Percentiles rank a stretch among this genome's conserved stretches.
Evolutionary conservation across 1,284 basidiomycete genomes (phyloP).

Genomic region (Anthracocystis panici-leucophaei): DNA sequence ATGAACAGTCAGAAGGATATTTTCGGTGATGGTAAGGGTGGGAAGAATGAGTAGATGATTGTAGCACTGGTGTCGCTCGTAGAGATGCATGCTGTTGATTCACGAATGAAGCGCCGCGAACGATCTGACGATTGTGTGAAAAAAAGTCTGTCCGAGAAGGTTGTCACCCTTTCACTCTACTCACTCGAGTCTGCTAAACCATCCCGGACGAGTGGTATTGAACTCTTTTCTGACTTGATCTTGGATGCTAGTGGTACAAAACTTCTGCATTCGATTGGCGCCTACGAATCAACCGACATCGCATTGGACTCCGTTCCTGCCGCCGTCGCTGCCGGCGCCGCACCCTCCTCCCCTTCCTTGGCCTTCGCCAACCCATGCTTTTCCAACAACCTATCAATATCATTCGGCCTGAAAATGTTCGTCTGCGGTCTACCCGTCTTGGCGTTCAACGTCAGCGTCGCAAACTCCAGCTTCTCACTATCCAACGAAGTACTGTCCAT

Average conservation of each 20-base stretch:
- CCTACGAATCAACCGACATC: slow-evolving; percentile 62
- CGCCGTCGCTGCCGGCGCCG: slow-evolving; percentile 11
- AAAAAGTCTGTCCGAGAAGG: too few relatives aligned
- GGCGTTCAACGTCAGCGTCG: slow-evolving; percentile 87
- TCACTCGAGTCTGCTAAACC: background rate
- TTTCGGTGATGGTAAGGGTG: slow-evolving; percentile 30
- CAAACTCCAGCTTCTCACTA: slow-evolving; percentile 80
- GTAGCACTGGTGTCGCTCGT: too few relatives aligned
- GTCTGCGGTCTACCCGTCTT: slow-evolving; percentile 83
- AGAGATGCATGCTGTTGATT: too few relatives aligned
- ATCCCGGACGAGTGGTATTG: background rate
- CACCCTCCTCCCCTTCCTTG: slow-evolving; percentile 76
- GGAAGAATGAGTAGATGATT: slow-evolving; percentile 15
- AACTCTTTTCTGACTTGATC: background rate
- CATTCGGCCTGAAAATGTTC: slow-evolving; percentile 90
- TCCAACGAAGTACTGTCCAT: slow-evolving; percentile 98
- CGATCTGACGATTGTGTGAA: too few relatives aligned
- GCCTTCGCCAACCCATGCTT: slow-evolving; percentile 85
- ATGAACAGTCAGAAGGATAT: slow-evolving; percentile 46
- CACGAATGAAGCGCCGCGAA: background rate
- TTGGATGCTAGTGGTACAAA: slow-evolving; percentile 33
- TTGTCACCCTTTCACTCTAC: too few relatives aligned
- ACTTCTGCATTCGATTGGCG: background rate
- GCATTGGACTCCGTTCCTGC: slow-evolving; percentile 28
- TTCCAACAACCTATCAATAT: slow-evolving; percentile 86